Evolutionary conservation across 345 rosid species (phyloP).

Genomic region (Acer yangbiense): DNA sequence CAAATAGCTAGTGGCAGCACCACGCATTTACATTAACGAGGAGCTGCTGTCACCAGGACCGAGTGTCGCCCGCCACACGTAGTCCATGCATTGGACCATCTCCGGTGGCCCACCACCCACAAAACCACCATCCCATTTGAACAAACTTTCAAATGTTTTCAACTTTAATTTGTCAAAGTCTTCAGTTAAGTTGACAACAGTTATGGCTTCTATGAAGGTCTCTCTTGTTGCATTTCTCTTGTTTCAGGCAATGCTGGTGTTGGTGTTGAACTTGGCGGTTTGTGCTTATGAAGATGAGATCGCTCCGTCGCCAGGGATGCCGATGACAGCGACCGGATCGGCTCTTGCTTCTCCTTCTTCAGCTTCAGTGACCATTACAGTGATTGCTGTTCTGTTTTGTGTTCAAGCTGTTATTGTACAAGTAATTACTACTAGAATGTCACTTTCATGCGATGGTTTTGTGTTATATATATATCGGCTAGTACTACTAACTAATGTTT

Average conservation of each 20-base stretch:
- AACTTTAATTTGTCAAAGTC: background rate
- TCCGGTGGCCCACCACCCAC: background rate
- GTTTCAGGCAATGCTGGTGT: background rate
- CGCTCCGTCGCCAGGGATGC: background rate
- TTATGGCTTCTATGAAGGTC: background rate
- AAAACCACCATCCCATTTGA: constrained; percentile 1
- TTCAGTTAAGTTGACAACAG: background rate
- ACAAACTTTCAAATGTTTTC: background rate
- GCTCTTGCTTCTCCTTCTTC: constrained; percentile 1
- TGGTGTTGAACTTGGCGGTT: background rate
- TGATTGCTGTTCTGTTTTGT: background rate
- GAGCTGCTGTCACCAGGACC: background rate
- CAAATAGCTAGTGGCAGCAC: background rate
- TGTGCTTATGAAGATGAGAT: background rate
- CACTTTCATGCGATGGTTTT: background rate
- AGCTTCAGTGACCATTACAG: background rate
- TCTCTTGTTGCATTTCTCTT: background rate
- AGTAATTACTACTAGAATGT: background rate
- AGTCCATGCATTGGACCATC: constrained; percentile 19
- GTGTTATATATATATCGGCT: too few species aligned
- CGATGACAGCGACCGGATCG: background rate
- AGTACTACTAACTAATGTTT: too few species aligned
- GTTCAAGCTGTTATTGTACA: background rate
- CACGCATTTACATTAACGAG: background rate
- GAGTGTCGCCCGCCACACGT: background rate